Conservation (phyloP, 495 filamentous ascomycete genomes). For the Penicillium argentinense region DNA sequence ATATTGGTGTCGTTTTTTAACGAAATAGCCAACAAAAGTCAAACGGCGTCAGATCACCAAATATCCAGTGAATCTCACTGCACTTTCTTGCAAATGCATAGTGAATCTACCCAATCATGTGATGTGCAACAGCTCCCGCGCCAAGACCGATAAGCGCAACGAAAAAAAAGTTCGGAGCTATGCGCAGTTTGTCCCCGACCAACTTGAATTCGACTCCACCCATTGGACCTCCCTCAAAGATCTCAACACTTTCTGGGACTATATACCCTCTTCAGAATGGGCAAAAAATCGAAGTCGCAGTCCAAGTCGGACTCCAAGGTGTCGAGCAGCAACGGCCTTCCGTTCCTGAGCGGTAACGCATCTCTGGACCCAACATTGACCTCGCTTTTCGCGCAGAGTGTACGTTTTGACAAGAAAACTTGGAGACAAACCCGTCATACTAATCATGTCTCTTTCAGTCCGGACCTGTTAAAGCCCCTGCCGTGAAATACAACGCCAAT, state of each 20-base stretch:
- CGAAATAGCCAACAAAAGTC: too few relatives aligned
- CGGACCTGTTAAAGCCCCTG: conserved; percentile 63
- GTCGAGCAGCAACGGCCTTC: conserved; percentile 19
- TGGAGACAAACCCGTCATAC: background rate
- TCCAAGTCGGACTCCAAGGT: conserved; percentile 24
- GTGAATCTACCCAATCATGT: conserved; percentile 17
- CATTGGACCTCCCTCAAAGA: conserved; percentile 2
- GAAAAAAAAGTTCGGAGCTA: conserved; percentile 32
- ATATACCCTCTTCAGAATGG: conserved; percentile 28
- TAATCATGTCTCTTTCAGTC: conserved; percentile 45
- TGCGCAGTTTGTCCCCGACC: conserved; percentile 12
- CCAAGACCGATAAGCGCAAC: conserved; percentile 30
- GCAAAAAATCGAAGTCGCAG: conserved; percentile 43
- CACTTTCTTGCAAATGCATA: too few relatives aligned
- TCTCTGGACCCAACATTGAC: conserved; percentile 72
- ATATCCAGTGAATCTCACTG: too few relatives aligned
- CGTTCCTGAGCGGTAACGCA: conserved; percentile 38
- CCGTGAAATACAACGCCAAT: conserved; percentile 44
- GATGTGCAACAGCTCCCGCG: conserved; percentile 23
- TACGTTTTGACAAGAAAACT: conserved; percentile 45
- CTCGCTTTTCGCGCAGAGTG: conserved; percentile 79
- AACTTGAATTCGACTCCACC: conserved; percentile 11
- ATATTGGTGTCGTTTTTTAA: background rate
- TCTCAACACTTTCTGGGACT: background rate
- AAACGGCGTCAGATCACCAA: too few relatives aligned